Percentiles rank a stretch among this genome's conserved stretches.
These are phyloP conservation scores for Fusarium chuoi DNA, from an alignment of 2,329 filamentous ascomycete genomes.

Conservation along the genomic window DNA sequence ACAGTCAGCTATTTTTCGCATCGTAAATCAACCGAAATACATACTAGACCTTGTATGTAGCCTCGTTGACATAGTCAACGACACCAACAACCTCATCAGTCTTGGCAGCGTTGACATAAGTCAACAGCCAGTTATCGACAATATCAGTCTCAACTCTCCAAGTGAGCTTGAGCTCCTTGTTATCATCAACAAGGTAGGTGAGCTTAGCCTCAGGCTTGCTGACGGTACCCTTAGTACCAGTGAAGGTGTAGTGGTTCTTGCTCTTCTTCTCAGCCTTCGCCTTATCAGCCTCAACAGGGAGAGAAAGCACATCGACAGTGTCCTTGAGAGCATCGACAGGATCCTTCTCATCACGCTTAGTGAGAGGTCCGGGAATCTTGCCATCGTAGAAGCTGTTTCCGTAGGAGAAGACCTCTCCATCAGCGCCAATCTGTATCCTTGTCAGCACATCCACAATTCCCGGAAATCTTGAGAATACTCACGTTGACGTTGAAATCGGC, in stretches of 20 bases:
- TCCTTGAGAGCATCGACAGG: slow-evolving; percentile 57
- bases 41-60: slow-evolving; percentile 63
- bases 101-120: slow-evolving; percentile 64
- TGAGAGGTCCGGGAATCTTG: slow-evolving; percentile 53
- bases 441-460: background rate
- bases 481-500: slow-evolving; percentile 71
- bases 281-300: slow-evolving; percentile 44
- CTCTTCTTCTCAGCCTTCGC: slow-evolving; percentile 44
- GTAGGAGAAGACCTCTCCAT: slow-evolving; percentile 67
- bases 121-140: slow-evolving; percentile 66
- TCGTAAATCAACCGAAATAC: fast-evolving
- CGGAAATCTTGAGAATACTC: slow-evolving; percentile 36
- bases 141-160: slow-evolving; percentile 71
- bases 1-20: fast-evolving
- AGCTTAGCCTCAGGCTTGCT: slow-evolving; percentile 65
- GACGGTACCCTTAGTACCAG: slow-evolving; percentile 59
- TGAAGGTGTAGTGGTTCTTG: slow-evolving; percentile 53
- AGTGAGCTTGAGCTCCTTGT: slow-evolving; percentile 59
- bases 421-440: slow-evolving; percentile 53
- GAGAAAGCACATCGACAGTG: slow-evolving; percentile 48
- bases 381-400: slow-evolving; percentile 61
- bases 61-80: slow-evolving; percentile 67
- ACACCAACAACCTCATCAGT: slow-evolving; percentile 62
- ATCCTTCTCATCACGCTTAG: slow-evolving; percentile 54
- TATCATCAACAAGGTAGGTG: slow-evolving; percentile 62